Evolutionary conservation across 108 stramenopile species (phyloP).

Genomic region (Cyclostephanos tholiformis): DNA sequence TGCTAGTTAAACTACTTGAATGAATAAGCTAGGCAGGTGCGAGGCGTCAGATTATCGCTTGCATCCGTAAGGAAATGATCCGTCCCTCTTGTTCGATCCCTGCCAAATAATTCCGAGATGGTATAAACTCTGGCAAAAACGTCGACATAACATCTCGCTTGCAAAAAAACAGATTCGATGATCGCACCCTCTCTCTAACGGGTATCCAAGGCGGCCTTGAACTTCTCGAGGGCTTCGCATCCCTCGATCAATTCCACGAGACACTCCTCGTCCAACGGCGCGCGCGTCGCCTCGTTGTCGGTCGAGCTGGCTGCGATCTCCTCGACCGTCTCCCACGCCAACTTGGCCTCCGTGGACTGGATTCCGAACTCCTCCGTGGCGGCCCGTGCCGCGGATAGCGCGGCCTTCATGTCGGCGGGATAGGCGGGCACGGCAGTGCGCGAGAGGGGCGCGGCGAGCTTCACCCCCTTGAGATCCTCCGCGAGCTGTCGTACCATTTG

Average conservation of each 20-base stretch:
- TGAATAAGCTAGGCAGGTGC: too few species aligned
- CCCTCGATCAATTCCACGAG: conserved; percentile 59
- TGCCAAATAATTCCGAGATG: too few species aligned
- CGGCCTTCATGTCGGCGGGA: conserved; percentile 35
- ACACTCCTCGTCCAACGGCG: conserved; percentile 57
- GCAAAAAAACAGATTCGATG: too few species aligned
- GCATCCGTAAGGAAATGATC: too few species aligned
- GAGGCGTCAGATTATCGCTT: too few species aligned
- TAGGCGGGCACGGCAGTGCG: conserved; percentile 4
- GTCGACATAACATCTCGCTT: too few species aligned
- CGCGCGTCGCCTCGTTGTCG: conserved; percentile 30
- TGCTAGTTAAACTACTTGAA: too few species aligned
- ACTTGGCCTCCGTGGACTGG: conserved; percentile 59
- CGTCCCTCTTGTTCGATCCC: too few species aligned
- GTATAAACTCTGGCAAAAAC: too few species aligned
- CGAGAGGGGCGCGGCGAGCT: conserved; percentile 40
- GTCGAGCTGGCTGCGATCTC: conserved; percentile 61
- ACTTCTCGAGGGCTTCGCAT: conserved; percentile 63
- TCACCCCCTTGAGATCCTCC: conserved; percentile 45
- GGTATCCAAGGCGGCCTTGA: conserved; percentile 47
- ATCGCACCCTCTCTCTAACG: conserved; percentile 26
- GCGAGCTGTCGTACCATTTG: conserved; percentile 35
- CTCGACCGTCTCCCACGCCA: conserved; percentile 86
- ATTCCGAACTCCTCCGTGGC: conserved; percentile 56
- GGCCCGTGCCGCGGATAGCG: conserved; percentile 62